A percentile compares a stretch with the other conserved stretches of the same genome.
These are phyloP conservation scores for Kwoniella pini DNA, from an alignment of 768 basidiomycete genomes.

Conservation along the genomic window DNA sequence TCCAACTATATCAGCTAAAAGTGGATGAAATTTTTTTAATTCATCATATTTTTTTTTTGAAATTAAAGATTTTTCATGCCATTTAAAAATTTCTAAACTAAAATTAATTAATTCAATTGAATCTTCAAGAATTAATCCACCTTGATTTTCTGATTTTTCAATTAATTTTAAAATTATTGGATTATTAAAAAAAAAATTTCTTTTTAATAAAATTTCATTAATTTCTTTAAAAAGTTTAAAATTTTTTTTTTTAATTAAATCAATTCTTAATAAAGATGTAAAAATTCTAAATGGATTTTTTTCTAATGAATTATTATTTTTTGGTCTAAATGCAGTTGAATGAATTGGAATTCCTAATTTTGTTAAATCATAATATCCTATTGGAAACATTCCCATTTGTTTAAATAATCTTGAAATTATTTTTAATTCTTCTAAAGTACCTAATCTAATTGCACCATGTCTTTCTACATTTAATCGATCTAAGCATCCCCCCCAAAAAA, in stretches of 20 bases:
- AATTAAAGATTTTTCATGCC: constrained; percentile 42
- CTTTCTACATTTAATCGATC: constrained; percentile 45
- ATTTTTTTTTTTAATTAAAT: constrained; percentile 34
- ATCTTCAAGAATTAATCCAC: constrained; percentile 19
- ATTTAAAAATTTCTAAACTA: constrained; percentile 45
- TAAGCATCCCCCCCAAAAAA: not conserved
- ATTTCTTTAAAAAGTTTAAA: too few relatives aligned
- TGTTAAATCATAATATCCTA: constrained; percentile 52
- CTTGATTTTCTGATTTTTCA: constrained; percentile 32
- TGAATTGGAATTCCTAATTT: constrained; percentile 48
- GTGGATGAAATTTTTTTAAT: constrained; percentile 29
- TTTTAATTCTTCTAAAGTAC: constrained; percentile 35
- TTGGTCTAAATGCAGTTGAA: constrained; percentile 48
- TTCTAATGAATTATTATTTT: constrained; percentile 28
- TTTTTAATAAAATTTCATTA: constrained; percentile 18
- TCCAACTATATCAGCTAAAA: constrained; percentile 48
- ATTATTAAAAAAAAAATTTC: constrained; percentile 48
- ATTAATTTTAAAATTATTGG: constrained; percentile 23
- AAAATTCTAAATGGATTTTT: constrained; percentile 50
- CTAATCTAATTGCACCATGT: constrained; percentile 51
- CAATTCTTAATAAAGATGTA: constrained; percentile 42
- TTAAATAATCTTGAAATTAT: constrained; percentile 40
- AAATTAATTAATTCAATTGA: constrained; percentile 30
- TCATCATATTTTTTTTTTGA: constrained; percentile 30
- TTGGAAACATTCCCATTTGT: constrained; percentile 45